These are phyloP conservation scores for Spathaspora girioi DNA, from an alignment of 805 yeast genomes.

Conservation along the genomic window DNA sequence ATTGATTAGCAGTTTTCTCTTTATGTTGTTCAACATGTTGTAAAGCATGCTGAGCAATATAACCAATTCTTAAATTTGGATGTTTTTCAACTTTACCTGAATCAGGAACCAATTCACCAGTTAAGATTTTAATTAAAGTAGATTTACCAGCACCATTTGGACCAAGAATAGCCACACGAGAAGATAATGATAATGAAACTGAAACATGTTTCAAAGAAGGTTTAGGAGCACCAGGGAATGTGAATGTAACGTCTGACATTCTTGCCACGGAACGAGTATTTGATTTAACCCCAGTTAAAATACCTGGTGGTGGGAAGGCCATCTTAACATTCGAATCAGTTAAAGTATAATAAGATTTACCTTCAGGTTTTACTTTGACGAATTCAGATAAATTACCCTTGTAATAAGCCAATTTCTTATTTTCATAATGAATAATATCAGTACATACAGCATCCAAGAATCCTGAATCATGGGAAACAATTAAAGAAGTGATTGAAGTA, in stretches of 20 bases:
- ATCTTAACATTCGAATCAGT: conserved; percentile 90
- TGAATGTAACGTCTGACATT: conserved; percentile 77
- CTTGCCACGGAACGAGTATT: conserved; percentile 91
- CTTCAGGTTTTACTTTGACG: conserved; percentile 91
- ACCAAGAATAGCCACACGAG: conserved; percentile 94
- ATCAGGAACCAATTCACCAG: conserved; percentile 86
- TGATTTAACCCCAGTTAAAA: conserved; percentile 94
- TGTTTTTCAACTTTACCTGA: conserved; percentile 93
- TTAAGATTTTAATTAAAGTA: conserved; percentile 86
- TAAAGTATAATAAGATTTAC: conserved; percentile 90
- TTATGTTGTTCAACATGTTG: conserved; percentile 97
- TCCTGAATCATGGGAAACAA: conserved; percentile 97
- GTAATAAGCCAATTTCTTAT: conserved; percentile 89
- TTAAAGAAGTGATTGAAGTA: conserved; percentile 85
- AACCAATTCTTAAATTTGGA: conserved; percentile 96
- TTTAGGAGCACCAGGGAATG: conserved; percentile 85
- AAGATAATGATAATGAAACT: conserved; percentile 89
- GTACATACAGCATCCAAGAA: conserved; percentile 95
- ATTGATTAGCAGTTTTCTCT: conserved; percentile 97
- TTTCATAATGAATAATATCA: conserved; percentile 94
- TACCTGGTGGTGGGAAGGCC: conserved; percentile 99
- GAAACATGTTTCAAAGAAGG: conserved; percentile 79
- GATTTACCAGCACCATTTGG: conserved; percentile 99
- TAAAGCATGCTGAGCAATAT: conserved; percentile 97
- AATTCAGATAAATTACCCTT: conserved; percentile 93